Evolutionary conservation across 2,329 filamentous ascomycete genomes (phyloP), one percentile per base, ranked within the genome.

Genomic region (Trichoderma arundinaceum): DNA sequence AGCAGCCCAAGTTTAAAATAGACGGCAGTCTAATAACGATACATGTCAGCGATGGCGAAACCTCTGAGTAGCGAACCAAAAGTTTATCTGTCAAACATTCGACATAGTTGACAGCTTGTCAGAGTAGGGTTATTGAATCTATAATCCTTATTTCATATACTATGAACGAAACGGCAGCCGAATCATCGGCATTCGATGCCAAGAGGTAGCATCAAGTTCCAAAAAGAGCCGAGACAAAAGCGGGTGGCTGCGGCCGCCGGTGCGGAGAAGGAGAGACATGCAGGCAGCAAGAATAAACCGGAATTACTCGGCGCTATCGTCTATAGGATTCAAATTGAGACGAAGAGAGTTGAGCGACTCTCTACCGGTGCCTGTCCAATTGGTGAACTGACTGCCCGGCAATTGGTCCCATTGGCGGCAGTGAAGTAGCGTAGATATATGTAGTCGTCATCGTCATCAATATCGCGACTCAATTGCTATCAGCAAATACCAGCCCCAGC

Each of bases 131-230:
- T 2, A 28, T 28, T 28, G 22, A 28, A 28, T 28, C 22, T 4
- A 28, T 28, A 4, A 2, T 28, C 22, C 4, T 28, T 4, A 28
- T 4, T 28, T 28, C 22, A 4, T 28, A 1, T 19, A n/a, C 12
- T 48, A 46, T 48, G 43, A 19, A 57, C 38, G 15, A 28, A 13
- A 6, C 22, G 15, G 7, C 19, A 49, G 12, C 19, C 46, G 22
- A 48, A 6, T 32, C 32, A 28, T 58, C 57, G 46, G 58, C 46
- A 61, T 61, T 52, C 22, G 22, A 51, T 51, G 58, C 58, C 58
- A 43, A 61, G 58, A 52, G 10, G 58, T 61, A 12, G 33, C 38
- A 51, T 39, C 35, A 39, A 39, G 5, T 22, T 13, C 22, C 41
- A 38, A 43, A 52, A 61, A 52, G 35, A 61, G 58, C 58, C 58